phyloP scores from a whole-genome alignment of 2,329 filamentous ascomycete genomes.

The Boeremia exigua region DNA sequence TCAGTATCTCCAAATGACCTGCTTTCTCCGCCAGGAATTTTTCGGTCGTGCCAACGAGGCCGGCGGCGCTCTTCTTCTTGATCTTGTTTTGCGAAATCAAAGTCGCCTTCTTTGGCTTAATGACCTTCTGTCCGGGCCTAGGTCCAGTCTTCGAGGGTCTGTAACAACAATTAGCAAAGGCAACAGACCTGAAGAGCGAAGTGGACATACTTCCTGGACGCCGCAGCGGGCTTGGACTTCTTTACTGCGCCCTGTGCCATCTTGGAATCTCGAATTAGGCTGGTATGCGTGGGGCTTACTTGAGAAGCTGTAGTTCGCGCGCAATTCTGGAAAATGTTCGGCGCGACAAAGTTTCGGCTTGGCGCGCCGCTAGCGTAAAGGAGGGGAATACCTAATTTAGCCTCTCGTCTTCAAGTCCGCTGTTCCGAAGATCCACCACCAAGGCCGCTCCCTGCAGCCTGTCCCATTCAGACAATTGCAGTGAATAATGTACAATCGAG shows the following conservation, averaged over 20 bases:
- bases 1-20: conserved; percentile 72
- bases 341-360: conserved; percentile 22
- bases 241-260: conserved; percentile 60
- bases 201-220: conserved; percentile 46
- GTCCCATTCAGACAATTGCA: background rate
- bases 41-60: conserved; percentile 70
- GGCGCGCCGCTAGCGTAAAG: conserved; percentile 19
- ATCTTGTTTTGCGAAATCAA: conserved; percentile 67
- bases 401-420: conserved; percentile 31
- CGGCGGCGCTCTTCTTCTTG: conserved; percentile 69
- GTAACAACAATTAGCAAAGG: conserved; percentile 12
- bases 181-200: background rate
- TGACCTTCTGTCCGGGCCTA: conserved; percentile 65
- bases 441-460: conserved; percentile 19
- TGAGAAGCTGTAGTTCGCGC: background rate
- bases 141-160: conserved; percentile 52
- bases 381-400: conserved; percentile 32
- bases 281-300: background rate
- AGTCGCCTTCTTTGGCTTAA: conserved; percentile 70
- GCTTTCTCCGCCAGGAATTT: conserved; percentile 69
- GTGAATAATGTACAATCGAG: too few relatives aligned
- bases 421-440: conserved; percentile 38
- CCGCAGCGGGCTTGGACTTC: conserved; percentile 49
- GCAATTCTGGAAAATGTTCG: conserved; percentile 21
- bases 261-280: background rate